phyloP scores from a whole-genome alignment of 139 green algal genomes.

The Ettlia oleoabundans region DNA sequence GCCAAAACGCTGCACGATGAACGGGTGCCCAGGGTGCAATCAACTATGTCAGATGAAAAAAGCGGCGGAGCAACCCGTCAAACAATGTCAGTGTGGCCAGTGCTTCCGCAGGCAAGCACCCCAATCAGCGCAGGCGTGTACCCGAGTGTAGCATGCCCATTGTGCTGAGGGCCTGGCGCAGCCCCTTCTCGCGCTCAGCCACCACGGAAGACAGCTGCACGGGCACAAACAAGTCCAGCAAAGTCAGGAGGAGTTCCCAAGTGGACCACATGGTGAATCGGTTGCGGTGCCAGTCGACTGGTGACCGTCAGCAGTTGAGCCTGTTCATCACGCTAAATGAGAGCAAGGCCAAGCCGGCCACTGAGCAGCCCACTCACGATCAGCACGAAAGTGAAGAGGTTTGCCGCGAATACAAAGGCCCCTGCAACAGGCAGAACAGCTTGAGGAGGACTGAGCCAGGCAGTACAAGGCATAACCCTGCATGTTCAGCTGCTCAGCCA shows the following conservation, averaged over 20 bases:
- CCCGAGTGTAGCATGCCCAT: constrained; percentile 88
- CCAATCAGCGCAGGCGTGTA: background rate
- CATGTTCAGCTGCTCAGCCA: too few relatives aligned
- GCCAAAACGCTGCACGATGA: constrained; percentile 77
- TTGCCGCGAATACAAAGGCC: constrained; percentile 93
- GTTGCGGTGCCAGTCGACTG: too few relatives aligned
- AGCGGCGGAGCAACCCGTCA: background rate
- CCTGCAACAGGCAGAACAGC: too few relatives aligned
- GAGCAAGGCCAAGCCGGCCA: too few relatives aligned
- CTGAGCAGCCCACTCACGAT: constrained; percentile 45
- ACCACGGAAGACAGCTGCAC: constrained; percentile 79
- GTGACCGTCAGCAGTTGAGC: too few relatives aligned
- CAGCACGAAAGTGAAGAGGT: constrained; percentile 93
- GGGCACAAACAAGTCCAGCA: background rate
- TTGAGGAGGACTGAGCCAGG: too few relatives aligned
- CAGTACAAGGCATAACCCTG: too few relatives aligned
- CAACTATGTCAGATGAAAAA: background rate
- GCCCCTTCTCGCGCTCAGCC: constrained; percentile 69
- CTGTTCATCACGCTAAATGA: too few relatives aligned
- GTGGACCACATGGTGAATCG: too few relatives aligned
- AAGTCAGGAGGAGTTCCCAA: too few relatives aligned
- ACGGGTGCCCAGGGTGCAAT: background rate
- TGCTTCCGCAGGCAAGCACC: too few relatives aligned
- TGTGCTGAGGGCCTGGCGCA: constrained; percentile 83
- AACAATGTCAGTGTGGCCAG: too few relatives aligned